Evolutionary conservation across 805 yeast species (phyloP), one percentile per base, ranked within the genome.

Genomic region (Barnettozyma sucrosica): DNA sequence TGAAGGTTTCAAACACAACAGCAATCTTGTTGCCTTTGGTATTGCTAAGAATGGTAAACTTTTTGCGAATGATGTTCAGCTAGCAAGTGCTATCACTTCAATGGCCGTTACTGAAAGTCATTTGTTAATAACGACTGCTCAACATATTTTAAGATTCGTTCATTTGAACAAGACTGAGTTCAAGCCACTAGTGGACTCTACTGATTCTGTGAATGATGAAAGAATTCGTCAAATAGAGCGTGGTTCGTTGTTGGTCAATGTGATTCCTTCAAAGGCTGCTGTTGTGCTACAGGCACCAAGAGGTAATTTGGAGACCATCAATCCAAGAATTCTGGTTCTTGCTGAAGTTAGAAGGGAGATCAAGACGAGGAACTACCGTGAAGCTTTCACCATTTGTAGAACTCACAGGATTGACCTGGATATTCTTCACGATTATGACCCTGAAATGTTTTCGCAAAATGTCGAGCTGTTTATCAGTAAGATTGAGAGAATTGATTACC

Each of bases 281-380:
- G 89, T 95, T 18, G 81, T 88, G 4, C 71, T 93, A 45, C 97
- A 93, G 65, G 97, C 97, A 5, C 95, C 95, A 50, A 78, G 99
- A 63, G 99, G 99, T 51, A 93, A 93, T 59, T 69, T 93, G 55
- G 99, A 93, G 65, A 89, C 98, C 0, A 85, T 93, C 18, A 83
- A 80, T 59, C 99, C 99, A 13, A 76, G 99, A 64, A 85, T 93
- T 41, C 81, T 93, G 85, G 95, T 92, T 3, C 69, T 93, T 36
- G 76, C 86, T 11, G 93, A 84, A 20, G 95, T 93, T 23, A 77
- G 99, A 54, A 71, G 75, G 30, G 74, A 75, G 54, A 88, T 93
- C 51, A 70, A 75, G 30, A 67, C 70, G 1, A 71, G 66, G 48
- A 69, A 79, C 32, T 93, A 84, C 58, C 70, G 67, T 41, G 73